Base-by-base conservation (phyloP, 768 basidiomycete species). In the Suillus decipiens region DNA sequence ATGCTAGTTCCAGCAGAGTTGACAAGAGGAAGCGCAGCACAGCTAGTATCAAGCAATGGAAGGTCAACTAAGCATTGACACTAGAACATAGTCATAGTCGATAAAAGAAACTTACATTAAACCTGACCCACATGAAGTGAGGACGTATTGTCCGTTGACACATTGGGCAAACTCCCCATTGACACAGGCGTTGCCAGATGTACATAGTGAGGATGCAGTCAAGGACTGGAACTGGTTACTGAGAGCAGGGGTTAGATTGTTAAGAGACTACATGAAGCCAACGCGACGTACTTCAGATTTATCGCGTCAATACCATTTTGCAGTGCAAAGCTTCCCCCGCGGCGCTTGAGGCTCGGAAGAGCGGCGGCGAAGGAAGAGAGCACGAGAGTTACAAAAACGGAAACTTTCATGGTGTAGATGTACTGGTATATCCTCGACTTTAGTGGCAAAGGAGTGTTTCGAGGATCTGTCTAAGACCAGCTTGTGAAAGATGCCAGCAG, bases 131-230 rank as follows among this genome's bases (percentile, higher is more conserved):
- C 70, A 71, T 12, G 71, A 17, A 33, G 70, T 67, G 36, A 70
- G 58, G 54, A 76, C 71, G 58, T 77, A 80, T 58, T 70, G 66
- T 60, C 84, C 84, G 36, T 71, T 73, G 17, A 83, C 84, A 68
- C 88, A 89, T 64, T 84, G 85, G 1, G 86, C 86, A 62, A 88
- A 83, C 39, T 79, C 64, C 42, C 72, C 69, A 64, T 76, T 71
- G 11, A 86, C 71, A 67, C 87, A 89, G 9, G 85, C 84, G 43
- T 80, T 68, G 17, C 80, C 80, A 53, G 65, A 75, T 9, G 66
- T 70, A 43, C 76, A 77, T 62, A 81, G 79, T 14, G 80, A 68
- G 12, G 75, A 75, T 43, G 67, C 7, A 6, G 63, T 68, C 60
- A 71, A 42, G 1, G 65, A 60, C 39, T 22, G 10, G 48, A 70